These are phyloP conservation scores for Vitis rotundifolia DNA, from an alignment of 164 flowering plant species.

Conservation along the genomic window DNA sequence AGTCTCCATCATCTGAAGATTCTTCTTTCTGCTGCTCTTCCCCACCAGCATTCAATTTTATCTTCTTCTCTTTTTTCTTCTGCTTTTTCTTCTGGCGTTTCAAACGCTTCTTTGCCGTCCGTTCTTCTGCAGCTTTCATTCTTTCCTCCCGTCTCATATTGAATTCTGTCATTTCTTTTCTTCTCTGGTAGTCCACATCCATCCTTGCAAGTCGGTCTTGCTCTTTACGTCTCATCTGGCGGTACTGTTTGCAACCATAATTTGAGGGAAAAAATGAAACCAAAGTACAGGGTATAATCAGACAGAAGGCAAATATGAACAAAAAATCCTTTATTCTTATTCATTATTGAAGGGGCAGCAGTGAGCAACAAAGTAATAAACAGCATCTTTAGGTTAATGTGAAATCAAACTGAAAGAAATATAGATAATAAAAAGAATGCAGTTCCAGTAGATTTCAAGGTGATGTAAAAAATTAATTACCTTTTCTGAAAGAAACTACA, in stretches of 20 bases:
- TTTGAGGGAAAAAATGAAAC: not conserved
- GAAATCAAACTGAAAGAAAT: not conserved
- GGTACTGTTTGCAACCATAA: slow-evolving; percentile 56
- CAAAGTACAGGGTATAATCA: not conserved
- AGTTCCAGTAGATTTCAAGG: not conserved
- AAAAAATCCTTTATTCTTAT: not conserved
- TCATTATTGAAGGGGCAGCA: not conserved
- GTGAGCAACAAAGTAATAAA: not conserved
- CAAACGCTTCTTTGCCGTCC: slow-evolving; percentile 85
- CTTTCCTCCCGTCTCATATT: slow-evolving; percentile 77
- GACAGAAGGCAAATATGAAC: not conserved
- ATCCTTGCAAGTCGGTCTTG: slow-evolving; percentile 91
- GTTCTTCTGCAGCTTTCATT: slow-evolving; percentile 78
- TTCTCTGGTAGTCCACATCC: slow-evolving; percentile 81
- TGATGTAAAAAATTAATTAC: not conserved
- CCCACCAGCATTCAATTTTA: slow-evolving; percentile 28
- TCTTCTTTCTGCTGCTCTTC: slow-evolving; percentile 45
- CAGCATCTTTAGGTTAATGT: not conserved
- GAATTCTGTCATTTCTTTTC: slow-evolving; percentile 76
- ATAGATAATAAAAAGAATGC: not conserved
- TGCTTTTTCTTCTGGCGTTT: slow-evolving; percentile 94
- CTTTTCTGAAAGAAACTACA: not conserved
- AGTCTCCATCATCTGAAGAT: slow-evolving; percentile 50
- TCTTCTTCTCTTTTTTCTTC: slow-evolving; percentile 67
- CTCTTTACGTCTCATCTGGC: slow-evolving; percentile 97